Evolutionary conservation across 1,284 basidiomycete species (phyloP).

Genomic region (Irpex sp.): DNA sequence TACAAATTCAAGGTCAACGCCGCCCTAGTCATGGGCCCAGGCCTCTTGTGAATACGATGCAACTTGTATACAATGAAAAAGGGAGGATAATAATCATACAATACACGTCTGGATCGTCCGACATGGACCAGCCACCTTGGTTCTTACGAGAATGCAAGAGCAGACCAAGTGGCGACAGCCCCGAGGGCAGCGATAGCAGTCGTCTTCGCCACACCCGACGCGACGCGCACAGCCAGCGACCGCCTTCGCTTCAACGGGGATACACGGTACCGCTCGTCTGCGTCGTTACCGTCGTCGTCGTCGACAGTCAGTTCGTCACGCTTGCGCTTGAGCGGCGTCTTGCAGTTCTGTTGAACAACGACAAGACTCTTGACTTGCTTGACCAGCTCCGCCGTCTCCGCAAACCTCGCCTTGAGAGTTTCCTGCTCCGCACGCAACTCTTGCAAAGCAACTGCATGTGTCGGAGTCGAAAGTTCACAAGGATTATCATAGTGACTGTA

Average conservation of each 20-base stretch:
- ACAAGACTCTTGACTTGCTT: not conserved
- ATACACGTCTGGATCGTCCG: not conserved
- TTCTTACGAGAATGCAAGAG: conserved; percentile 48
- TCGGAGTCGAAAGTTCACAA: conserved; percentile 13
- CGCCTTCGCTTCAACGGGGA: conserved; percentile 39
- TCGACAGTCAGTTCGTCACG: conserved; percentile 18
- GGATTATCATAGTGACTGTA: conserved; percentile 20
- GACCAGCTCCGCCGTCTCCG: conserved; percentile 10
- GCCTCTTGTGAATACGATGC: too few species aligned
- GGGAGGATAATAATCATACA: not conserved
- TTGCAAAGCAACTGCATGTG: conserved; percentile 12
- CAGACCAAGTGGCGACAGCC: conserved; percentile 65
- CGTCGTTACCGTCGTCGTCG: not conserved
- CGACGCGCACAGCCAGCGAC: conserved; percentile 31
- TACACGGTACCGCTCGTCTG: not conserved
- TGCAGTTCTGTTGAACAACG: conserved; percentile 1
- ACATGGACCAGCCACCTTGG: too few species aligned
- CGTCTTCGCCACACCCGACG: conserved; percentile 45
- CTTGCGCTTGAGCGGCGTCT: conserved; percentile 30
- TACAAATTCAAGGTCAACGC: too few species aligned
- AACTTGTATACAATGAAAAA: too few species aligned
- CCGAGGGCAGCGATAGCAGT: conserved; percentile 57
- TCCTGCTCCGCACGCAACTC: conserved; percentile 30
- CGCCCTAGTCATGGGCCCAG: too few species aligned
- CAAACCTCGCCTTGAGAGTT: conserved; percentile 27